Evolutionary conservation across 805 yeast species (phyloP).

Genomic region (Sugiyamaella americana): DNA sequence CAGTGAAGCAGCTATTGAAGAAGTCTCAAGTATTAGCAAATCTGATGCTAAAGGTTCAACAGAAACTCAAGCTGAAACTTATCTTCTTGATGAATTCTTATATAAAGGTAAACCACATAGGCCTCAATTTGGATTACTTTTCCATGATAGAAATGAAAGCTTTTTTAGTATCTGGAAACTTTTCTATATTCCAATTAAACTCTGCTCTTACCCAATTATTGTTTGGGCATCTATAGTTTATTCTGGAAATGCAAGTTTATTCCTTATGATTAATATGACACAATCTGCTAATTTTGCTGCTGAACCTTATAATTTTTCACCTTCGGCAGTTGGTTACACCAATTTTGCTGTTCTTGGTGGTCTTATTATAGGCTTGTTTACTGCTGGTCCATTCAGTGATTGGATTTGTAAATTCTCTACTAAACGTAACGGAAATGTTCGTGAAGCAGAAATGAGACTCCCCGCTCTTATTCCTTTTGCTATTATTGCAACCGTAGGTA

Average conservation of each 20-base stretch:
- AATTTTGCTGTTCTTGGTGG: conserved; percentile 12
- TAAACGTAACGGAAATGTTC: conserved; percentile 4
- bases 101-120: conserved; percentile 4
- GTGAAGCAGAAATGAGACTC: conserved; percentile 11
- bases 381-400: conserved; percentile 11
- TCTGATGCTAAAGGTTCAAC: not conserved
- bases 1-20: not conserved
- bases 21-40: not conserved
- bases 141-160: not conserved
- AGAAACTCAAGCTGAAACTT: not conserved
- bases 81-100: conserved; percentile 1
- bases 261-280: conserved; percentile 5
- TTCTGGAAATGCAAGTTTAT: conserved; percentile 6
- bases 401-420: conserved; percentile 5
- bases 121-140: conserved; percentile 5
- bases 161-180: not conserved
- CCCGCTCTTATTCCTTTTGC: conserved; percentile 7
- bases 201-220: conserved; percentile 4
- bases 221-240: conserved; percentile 8
- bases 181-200: conserved; percentile 8
- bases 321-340: conserved; percentile 7
- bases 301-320: conserved; percentile 6
- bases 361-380: conserved; percentile 2
- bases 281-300: conserved; percentile 6
- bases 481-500: conserved; percentile 2